Evolutionary conservation across 2,329 filamentous ascomycete species (phyloP), one percentile per base, ranked within the genome.

Genomic region (Trichoderma sp.): DNA sequence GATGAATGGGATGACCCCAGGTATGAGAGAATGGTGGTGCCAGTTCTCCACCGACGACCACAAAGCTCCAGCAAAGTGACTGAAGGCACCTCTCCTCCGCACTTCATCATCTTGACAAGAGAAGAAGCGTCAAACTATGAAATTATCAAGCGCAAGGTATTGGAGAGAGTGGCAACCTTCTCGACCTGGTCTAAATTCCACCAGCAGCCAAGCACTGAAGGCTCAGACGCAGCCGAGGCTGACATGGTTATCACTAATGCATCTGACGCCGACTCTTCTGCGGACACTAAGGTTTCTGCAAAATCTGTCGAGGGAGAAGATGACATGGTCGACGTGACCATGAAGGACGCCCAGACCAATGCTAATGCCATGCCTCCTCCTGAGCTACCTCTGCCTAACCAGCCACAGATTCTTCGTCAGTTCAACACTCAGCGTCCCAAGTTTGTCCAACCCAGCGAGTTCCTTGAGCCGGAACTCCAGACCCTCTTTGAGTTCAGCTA

Each of bases 231-330:
- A 24, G 85, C 87, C 9, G 93, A 94, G 74, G 90, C 91, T 2
- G 94, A 96, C 79, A 89, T 93, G 62, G 89, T 94, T 24, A 86
- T 93, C 12, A 91, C 92, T 75, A 92, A 87, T 18, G 87, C 86
- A 24, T 92, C 90, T 0, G 89, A 91, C 77, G 90, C 89, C 4
- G 91, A 93, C 77, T 93, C 91, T 4, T 91, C 91, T 4, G 90
- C 89, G 11, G 93, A 93, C 78, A 88, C 90, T 27, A 93, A 93
- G 81, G 88, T 98, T 64, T 90, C 93, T 75, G 93, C 94, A 62
- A 89, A 91, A 33, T 98, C 95, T 3, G 90, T 97, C 2, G 93
- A 95, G 82, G 94, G 95, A 11, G 96, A 98, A 82, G 95, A 98
- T 77, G 94, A 94, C 77, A 91, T 98, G 80, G 94, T 98, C 6